Percentiles rank a stretch among this genome's conserved stretches.
Conservation (phyloP, 352 stramenopile genomes). For the Phytopythium vexans region DNA sequence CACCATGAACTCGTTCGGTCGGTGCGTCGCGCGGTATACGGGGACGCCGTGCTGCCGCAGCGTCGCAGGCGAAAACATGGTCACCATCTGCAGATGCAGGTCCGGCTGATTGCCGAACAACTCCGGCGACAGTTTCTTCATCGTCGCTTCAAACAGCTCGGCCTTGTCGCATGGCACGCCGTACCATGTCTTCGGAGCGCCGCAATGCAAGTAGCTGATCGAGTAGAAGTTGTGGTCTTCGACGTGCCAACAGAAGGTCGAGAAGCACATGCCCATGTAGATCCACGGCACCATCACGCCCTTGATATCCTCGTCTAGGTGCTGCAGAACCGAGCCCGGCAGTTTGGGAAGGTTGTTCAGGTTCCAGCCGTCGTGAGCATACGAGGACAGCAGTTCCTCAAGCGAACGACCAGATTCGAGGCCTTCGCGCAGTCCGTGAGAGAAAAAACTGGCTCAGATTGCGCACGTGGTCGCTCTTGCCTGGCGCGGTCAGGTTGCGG, state of each 20-base stretch:
- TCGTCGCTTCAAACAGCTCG: conserved; percentile 88
- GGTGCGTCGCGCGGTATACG: conserved; percentile 94
- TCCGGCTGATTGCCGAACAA: conserved; percentile 95
- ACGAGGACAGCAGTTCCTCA: conserved; percentile 62
- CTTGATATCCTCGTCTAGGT: conserved; percentile 97
- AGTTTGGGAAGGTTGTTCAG: conserved; percentile 98
- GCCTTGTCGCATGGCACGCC: conserved; percentile 92
- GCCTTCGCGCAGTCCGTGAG: conserved; percentile 38
- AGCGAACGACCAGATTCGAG: conserved; percentile 26
- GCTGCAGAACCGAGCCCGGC: conserved; percentile 91
- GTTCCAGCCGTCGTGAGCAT: conserved; percentile 94
- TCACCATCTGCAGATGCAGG: conserved; percentile 91
- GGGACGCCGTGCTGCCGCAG: conserved; percentile 85
- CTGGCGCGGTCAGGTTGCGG: conserved; percentile 38
- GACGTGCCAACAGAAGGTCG: conserved; percentile 99
- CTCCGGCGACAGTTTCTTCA: conserved; percentile 92
- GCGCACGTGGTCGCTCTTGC: conserved; percentile 24
- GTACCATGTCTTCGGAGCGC: conserved; percentile 98
- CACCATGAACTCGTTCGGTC: conserved; percentile 98
- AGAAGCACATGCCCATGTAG: conserved; percentile 99
- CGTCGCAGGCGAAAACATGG: conserved; percentile 76
- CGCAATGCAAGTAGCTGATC: conserved; percentile 98
- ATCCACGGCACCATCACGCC: conserved; percentile 99
- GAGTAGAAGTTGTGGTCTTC: conserved; percentile 99
- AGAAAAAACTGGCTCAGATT: conserved; percentile 54